Base-by-base conservation (phyloP, 768 basidiomycete species). In the Suillus spraguei region DNA sequence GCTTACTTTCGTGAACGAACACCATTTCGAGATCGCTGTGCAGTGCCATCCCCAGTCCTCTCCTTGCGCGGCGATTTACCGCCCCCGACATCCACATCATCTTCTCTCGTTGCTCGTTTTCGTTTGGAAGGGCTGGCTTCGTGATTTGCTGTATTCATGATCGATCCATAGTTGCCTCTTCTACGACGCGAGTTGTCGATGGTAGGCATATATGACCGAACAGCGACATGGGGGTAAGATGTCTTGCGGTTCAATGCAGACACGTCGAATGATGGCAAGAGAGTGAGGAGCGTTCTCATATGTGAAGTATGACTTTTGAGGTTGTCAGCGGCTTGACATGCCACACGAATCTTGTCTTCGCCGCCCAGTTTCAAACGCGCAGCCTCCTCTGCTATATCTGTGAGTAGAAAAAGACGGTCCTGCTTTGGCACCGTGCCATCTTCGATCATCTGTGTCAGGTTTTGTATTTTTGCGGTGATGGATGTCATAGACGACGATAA, bases 291-390 rank as follows among this genome's bases (percentile, higher is more conserved):
- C 28, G 81, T 78, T 56, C 81, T 80, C 71, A 92, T 84, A 69
- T 92, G 87, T 64, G 72, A 72, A 53, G 82, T 77, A 74, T 92
- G 87, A 10, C 77, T 76, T 70, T 88, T 86, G 76, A 98, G 87
- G 69, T 87, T 90, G 79, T 98, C 95, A 42, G 93, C 92, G 33
- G 95, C 95, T 66, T 88, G 89, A 68, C 90, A 94, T 22, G 94
- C 94, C 64, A 97, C 94, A 71, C 94, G 87, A 76, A 98, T 97
- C 82, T 98, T 98, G 86, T 99, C 97, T 76, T 98, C 97, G 60
- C 92, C 93, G 33, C 97, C 96, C 65, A 95, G 85, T 76, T 95
- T 94, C 78, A 97, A 90, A 52, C 92, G 84, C 54, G 84, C 81
- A 0, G 95, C 95, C 77, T 98, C 97, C 61, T 99, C 96, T 8